phyloP scores from a whole-genome alignment of 1,139 yeast genomes.

The Petasospora rhodanensis region DNA sequence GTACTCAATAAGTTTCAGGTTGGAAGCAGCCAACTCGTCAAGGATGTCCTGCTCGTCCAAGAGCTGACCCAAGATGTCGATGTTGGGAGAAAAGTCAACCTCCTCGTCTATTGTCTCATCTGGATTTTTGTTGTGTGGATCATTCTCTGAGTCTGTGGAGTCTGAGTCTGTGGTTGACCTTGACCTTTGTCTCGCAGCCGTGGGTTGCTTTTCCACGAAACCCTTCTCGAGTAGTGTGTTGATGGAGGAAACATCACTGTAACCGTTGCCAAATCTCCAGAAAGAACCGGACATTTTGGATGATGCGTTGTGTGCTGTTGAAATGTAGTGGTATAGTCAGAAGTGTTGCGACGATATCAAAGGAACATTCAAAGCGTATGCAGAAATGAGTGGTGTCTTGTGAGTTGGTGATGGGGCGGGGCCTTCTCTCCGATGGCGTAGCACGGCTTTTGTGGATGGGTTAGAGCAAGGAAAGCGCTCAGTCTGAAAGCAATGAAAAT shows the following conservation, averaged over 20 bases:
- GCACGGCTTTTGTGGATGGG: too few relatives aligned
- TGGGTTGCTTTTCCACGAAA: slow-evolving; percentile 43
- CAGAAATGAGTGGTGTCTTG: too few relatives aligned
- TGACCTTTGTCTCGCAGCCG: slow-evolving; percentile 15
- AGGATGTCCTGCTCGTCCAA: slow-evolving; percentile 83
- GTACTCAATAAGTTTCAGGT: slow-evolving; percentile 75
- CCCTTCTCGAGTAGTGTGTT: slow-evolving; percentile 55
- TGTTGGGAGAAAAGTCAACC: slow-evolving; percentile 28
- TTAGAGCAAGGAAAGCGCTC: too few relatives aligned
- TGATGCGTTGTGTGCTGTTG: slow-evolving; percentile 1
- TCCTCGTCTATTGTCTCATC: slow-evolving; percentile 25
- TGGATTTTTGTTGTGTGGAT: slow-evolving; percentile 8
- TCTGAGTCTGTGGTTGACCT: slow-evolving; percentile 20
- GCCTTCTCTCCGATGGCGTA: too few relatives aligned
- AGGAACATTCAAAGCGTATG: too few relatives aligned
- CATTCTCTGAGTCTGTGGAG: slow-evolving; percentile 22
- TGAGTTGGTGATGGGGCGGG: too few relatives aligned
- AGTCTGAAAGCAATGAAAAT: too few relatives aligned
- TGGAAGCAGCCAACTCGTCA: slow-evolving; percentile 80
- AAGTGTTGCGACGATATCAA: too few relatives aligned
- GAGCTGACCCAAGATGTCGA: slow-evolving; percentile 53
- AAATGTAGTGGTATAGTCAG: too few relatives aligned
- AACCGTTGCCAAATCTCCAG: slow-evolving; percentile 89
- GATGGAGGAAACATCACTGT: slow-evolving; percentile 70
- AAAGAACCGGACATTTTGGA: slow-evolving; percentile 67